Conservation (phyloP, 495 filamentous ascomycete species). For the Mycothermus thermophilus region DNA sequence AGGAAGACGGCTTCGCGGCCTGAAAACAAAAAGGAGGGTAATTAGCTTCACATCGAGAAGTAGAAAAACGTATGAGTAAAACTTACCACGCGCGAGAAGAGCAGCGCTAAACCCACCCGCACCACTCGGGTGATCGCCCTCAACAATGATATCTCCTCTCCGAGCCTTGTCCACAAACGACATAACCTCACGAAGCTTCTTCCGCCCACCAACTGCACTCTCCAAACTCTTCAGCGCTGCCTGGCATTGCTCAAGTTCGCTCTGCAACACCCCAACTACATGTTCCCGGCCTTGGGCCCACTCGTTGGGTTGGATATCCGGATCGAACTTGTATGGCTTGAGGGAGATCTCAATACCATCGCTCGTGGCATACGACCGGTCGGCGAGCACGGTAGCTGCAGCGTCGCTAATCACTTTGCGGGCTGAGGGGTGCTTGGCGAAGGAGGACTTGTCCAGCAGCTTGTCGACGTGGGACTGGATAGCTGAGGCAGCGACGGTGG, state of each 20-base stretch:
- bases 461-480: slow-evolving; percentile 76
- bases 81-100: slow-evolving; percentile 64
- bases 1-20: slow-evolving; percentile 89
- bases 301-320: slow-evolving; percentile 81
- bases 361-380: slow-evolving; percentile 88
- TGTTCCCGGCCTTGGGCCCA: slow-evolving; percentile 77
- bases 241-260: slow-evolving; percentile 74
- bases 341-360: slow-evolving; percentile 99
- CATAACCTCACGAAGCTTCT: slow-evolving; percentile 82
- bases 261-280: slow-evolving; percentile 59
- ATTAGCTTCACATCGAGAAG: too few relatives aligned
- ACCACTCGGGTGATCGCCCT: slow-evolving; percentile 67
- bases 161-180: slow-evolving; percentile 77
- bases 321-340: slow-evolving; percentile 96
- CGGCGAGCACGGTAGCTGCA: slow-evolving; percentile 73
- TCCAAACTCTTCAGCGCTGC: slow-evolving; percentile 62
- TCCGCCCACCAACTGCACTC: slow-evolving; percentile 55
- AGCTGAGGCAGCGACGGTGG: slow-evolving; percentile 72
- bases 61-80: too few relatives aligned
- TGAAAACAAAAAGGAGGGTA: slow-evolving; percentile 19
- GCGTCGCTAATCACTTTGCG: slow-evolving; percentile 83
- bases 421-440: slow-evolving; percentile 79
- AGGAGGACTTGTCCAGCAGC: slow-evolving; percentile 65
- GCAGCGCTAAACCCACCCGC: slow-evolving; percentile 85
- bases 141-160: slow-evolving; percentile 68